Base-by-base conservation (phyloP, 2,329 filamentous ascomycete species). In the Xylaria sp. region DNA sequence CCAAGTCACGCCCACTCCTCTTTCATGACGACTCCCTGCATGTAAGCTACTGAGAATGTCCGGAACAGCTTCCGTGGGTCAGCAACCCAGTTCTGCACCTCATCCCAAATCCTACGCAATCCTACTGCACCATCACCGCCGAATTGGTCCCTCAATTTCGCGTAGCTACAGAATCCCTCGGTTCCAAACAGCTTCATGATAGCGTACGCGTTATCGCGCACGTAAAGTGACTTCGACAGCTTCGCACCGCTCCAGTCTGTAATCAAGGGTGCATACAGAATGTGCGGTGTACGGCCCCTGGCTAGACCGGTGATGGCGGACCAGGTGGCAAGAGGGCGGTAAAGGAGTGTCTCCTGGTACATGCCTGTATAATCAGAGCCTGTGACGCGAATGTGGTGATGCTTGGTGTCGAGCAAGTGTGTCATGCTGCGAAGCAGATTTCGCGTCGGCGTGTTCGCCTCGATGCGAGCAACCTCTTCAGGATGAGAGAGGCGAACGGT, bases 211-310 rank as follows among this genome's bases (percentile, higher is more conserved):
- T 42, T 48, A 6, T 55, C 53, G 7, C 42, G 37, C 13, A 56
- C 49, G 37, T 59, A 59, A 9, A 59, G 48, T 13, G 58, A 59
- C n/a, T 59, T 59, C 9, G 58, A 59, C 48, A 59, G 19, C 53
- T 55, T 59, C 9, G 58, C 52, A n/a, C 58, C 58, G 13, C 58
- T 59, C 58, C 58, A 59, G 49, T 59, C 58, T 39, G 47, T 39
- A 34, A 59, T 52, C 47, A 59, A 30, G 30, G 58, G 58, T 8
- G 53, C 58, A 18, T 59, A 59, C 53, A 59, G 48, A 52, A 59
- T 59, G 42, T 56, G 58, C 30, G 58, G 53, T 18, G 58, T 55
- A 35, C 57, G 52, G 4, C 58, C 53, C 2, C 47, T 2, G n/a
- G 23, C 48, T 39, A 49, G 16, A 19, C 58, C 49, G 10, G 48